Evolutionary conservation across 805 yeast genomes (phyloP).

Genomic region (Yarrowia phangngaensis): DNA sequence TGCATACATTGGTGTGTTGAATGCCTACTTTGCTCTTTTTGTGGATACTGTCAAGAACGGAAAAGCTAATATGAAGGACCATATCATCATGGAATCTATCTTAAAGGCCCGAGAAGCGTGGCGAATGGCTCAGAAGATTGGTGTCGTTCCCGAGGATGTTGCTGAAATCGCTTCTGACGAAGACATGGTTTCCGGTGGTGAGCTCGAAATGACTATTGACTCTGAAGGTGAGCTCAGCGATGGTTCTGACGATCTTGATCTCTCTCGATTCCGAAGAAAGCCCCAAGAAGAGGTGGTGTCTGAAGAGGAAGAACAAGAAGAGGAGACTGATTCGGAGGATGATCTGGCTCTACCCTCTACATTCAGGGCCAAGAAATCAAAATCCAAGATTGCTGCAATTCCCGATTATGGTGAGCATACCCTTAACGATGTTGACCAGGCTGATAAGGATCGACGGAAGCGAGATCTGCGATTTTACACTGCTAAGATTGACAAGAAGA

Average conservation of each 20-base stretch:
- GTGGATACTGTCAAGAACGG: slow-evolving; percentile 52
- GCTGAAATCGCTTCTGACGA: slow-evolving; percentile 27
- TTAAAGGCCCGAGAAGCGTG: slow-evolving; percentile 79
- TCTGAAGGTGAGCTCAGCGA: slow-evolving; percentile 31
- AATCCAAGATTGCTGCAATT: slow-evolving; percentile 32
- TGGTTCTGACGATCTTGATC: slow-evolving; percentile 28
- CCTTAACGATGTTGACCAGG: slow-evolving; percentile 77
- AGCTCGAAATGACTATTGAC: slow-evolving; percentile 33
- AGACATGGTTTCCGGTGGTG: slow-evolving; percentile 29
- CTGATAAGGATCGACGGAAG: slow-evolving; percentile 77
- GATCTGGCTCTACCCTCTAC: slow-evolving; percentile 51
- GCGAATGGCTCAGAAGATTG: slow-evolving; percentile 69
- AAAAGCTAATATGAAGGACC: slow-evolving; percentile 70
- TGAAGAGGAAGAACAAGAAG: slow-evolving; percentile 16
- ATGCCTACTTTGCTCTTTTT: slow-evolving; percentile 75
- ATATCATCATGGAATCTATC: slow-evolving; percentile 83
- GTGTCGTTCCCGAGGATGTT: slow-evolving; percentile 38
- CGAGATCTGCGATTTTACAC: slow-evolving; percentile 90
- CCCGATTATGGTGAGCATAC: slow-evolving; percentile 62
- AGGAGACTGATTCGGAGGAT: slow-evolving; percentile 39
- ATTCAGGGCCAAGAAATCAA: slow-evolving; percentile 38
- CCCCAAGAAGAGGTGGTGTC: slow-evolving; percentile 25
- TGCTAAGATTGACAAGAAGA: slow-evolving; percentile 76
- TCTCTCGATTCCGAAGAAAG: slow-evolving; percentile 17
- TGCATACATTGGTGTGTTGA: slow-evolving; percentile 72